Conservation (phyloP, 306 rosid genomes). For the Geum urbanum region DNA sequence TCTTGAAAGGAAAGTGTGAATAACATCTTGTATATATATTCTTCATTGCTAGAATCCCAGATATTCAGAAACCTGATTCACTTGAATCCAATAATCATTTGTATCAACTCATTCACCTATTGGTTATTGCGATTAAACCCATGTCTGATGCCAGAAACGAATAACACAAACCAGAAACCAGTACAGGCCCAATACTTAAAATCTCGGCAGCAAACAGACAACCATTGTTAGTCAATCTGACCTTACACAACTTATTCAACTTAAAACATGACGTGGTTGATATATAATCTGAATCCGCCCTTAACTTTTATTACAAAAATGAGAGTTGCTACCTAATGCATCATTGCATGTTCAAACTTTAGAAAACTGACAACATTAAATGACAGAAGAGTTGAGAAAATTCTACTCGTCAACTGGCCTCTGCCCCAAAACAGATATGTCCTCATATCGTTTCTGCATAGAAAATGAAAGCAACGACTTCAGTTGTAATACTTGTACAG, state of each 20-base stretch:
- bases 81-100: no score
- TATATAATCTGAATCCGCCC: neutral
- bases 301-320: constrained; percentile 53
- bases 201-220: constrained; percentile 1
- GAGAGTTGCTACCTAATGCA: constrained; percentile 42
- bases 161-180: neutral
- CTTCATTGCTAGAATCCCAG: no score
- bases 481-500: neutral
- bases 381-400: neutral
- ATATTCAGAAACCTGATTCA: no score
- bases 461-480: neutral
- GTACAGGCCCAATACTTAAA: neutral
- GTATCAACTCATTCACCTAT: no score
- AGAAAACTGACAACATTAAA: constrained; percentile 27
- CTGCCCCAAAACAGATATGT: constrained; percentile 56
- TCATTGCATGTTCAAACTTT: constrained; percentile 30
- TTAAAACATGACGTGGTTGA: constrained; percentile 31
- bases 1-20: no score
- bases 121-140: no score
- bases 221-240: constrained; percentile 13
- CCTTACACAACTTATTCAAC: constrained; percentile 10
- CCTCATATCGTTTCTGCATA: constrained; percentile 59
- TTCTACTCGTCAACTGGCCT: constrained; percentile 49
- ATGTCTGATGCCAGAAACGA: no score
- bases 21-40: no score